These are phyloP conservation scores for Prototheca cutis DNA, from an alignment of 163 green algal genomes.

Conservation along the genomic window DNA sequence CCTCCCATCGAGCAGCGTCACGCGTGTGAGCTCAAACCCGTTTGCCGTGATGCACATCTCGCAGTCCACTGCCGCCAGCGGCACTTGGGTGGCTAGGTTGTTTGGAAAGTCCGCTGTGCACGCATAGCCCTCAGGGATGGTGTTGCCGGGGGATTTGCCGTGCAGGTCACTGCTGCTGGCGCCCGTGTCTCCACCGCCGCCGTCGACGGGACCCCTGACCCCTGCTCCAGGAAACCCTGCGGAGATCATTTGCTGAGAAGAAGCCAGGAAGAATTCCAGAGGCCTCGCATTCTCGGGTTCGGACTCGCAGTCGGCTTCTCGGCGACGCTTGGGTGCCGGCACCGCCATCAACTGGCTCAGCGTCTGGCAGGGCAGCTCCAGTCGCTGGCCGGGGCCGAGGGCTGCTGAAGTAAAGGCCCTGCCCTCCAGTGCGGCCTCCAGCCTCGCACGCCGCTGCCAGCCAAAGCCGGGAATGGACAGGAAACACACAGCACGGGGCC, in stretches of 20 bases:
- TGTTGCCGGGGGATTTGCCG: too few species aligned
- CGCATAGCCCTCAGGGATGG: neutral
- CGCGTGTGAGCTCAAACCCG: slow-evolving; percentile 68
- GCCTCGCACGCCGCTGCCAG: neutral
- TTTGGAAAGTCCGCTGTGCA: neutral
- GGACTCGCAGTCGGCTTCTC: neutral
- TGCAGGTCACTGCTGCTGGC: too few species aligned
- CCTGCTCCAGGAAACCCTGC: neutral
- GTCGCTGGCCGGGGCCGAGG: neutral
- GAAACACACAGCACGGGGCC: neutral
- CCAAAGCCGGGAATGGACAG: neutral
- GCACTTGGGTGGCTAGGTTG: neutral
- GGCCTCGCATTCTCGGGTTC: too few species aligned
- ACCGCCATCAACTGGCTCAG: neutral
- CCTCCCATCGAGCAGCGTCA: slow-evolving; percentile 49
- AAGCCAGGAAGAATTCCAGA: neutral
- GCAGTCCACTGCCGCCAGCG: slow-evolving; percentile 65
- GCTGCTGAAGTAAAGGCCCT: neutral
- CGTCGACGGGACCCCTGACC: neutral
- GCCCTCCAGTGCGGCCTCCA: neutral
- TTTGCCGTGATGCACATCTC: slow-evolving; percentile 79
- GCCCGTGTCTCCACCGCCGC: too few species aligned
- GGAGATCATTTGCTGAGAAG: neutral
- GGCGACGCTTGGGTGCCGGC: neutral
- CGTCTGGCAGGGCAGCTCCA: neutral